Conservation (phyloP, 257 asterid genomes). For the Solanum chilense region DNA sequence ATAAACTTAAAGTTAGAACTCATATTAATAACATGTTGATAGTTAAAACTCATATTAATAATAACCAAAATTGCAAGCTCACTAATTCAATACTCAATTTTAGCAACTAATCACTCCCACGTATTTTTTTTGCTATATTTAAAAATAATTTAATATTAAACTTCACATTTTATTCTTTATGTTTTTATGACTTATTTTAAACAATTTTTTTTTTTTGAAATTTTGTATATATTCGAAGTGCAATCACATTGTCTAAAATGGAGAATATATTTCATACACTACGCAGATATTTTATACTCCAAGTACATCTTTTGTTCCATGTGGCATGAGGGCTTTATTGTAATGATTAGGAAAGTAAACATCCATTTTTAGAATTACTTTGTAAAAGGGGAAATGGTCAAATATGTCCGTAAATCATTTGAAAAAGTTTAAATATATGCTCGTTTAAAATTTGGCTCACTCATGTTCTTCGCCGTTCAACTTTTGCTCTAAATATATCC, state of each 20-base stretch:
- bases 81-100: too few relatives aligned
- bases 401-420: too few relatives aligned
- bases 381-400: too few relatives aligned
- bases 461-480: too few relatives aligned
- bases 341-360: not conserved
- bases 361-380: not conserved
- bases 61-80: not conserved
- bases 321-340: not conserved
- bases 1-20: not conserved
- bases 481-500: too few relatives aligned
- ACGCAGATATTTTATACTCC: not conserved
- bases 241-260: not conserved
- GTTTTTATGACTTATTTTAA: not conserved
- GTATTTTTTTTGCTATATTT: not conserved
- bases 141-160: not conserved
- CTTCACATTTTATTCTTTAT: not conserved
- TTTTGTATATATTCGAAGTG: not conserved
- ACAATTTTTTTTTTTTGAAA: not conserved
- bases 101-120: not conserved
- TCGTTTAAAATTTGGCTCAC: too few relatives aligned
- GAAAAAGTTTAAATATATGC: too few relatives aligned
- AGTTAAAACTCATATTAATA: not conserved
- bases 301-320: not conserved
- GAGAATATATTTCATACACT: not conserved
- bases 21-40: not conserved